phyloP scores from a whole-genome alignment of 768 basidiomycete species.

The Galerina marginata region DNA sequence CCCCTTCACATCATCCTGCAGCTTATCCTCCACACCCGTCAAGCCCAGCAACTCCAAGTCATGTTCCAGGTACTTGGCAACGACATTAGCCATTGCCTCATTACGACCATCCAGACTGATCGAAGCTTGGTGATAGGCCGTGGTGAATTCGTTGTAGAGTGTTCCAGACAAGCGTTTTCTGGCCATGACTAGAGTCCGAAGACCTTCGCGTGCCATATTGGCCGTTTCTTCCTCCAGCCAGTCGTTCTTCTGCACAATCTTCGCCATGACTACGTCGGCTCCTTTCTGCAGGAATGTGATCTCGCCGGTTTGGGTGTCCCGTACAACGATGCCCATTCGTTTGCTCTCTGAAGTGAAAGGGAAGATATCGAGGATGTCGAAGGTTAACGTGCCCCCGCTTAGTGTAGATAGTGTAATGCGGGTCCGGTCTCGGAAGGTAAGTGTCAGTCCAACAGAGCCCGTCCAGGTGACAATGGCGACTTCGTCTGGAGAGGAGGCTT shows the following conservation, averaged over 20 bases:
- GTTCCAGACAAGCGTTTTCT: slow-evolving; percentile 75
- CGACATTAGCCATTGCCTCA: slow-evolving; percentile 78
- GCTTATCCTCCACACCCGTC: slow-evolving; percentile 98
- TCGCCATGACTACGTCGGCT: slow-evolving; percentile 97
- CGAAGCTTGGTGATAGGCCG: slow-evolving; percentile 76
- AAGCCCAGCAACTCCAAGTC: slow-evolving; percentile 92
- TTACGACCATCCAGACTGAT: slow-evolving; percentile 79
- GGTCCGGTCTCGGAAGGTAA: slow-evolving; percentile 88
- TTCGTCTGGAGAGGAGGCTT: slow-evolving; percentile 98
- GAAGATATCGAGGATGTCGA: slow-evolving; percentile 92
- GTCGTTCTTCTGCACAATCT: slow-evolving; percentile 94
- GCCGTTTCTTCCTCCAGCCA: slow-evolving; percentile 99
- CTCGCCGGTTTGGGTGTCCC: slow-evolving; percentile 75
- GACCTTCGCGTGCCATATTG: slow-evolving; percentile 97
- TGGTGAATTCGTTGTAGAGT: slow-evolving; percentile 76
- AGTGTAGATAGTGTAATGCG: slow-evolving; percentile 81
- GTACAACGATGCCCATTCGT: slow-evolving; percentile 97
- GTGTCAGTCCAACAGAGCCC: slow-evolving; percentile 89
- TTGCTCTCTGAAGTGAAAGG: slow-evolving; percentile 99
- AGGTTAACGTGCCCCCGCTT: slow-evolving; percentile 63
- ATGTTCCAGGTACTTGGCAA: slow-evolving; percentile 78
- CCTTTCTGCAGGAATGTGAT: slow-evolving; percentile 95
- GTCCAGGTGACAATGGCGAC: slow-evolving; percentile 99
- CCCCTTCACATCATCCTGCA: slow-evolving; percentile 95
- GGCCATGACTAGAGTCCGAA: slow-evolving; percentile 93